A percentile compares a stretch with the other conserved stretches of the same genome.
Conservation (phyloP, 305 asterid species). For the Withania somnifera region DNA sequence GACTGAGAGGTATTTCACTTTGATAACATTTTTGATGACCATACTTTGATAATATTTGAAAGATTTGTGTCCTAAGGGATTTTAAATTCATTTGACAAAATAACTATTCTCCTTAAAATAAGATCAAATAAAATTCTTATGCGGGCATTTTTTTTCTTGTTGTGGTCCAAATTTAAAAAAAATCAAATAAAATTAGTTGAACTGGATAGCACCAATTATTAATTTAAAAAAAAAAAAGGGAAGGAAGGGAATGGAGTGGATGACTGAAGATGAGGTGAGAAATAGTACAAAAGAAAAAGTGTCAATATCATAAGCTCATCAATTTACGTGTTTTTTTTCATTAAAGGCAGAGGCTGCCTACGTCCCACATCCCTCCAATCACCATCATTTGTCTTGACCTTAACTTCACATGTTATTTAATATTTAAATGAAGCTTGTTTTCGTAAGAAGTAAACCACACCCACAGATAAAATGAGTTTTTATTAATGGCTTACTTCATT, state of each 20-base stretch:
- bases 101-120: no score
- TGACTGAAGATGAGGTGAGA: not conserved
- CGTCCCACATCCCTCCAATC: not conserved
- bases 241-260: not conserved
- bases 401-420: not conserved
- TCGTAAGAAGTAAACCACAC: not conserved
- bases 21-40: no score
- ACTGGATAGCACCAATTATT: not conserved
- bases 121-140: no score
- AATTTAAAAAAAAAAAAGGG: not conserved
- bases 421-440: not conserved
- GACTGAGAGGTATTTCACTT: not conserved
- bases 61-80: not conserved
- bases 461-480: not conserved
- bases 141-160: no score
- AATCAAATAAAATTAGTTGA: not conserved
- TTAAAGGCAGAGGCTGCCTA: not conserved
- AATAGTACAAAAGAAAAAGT: not conserved
- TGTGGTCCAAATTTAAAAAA: not conserved
- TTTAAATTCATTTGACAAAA: no score
- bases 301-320: not conserved
- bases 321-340: not conserved
- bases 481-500: not conserved
- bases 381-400: not conserved
- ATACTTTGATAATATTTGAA: no score